These are phyloP conservation scores for Phytophthora sojae DNA, from an alignment of 352 stramenopile species.

Conservation along the genomic window DNA sequence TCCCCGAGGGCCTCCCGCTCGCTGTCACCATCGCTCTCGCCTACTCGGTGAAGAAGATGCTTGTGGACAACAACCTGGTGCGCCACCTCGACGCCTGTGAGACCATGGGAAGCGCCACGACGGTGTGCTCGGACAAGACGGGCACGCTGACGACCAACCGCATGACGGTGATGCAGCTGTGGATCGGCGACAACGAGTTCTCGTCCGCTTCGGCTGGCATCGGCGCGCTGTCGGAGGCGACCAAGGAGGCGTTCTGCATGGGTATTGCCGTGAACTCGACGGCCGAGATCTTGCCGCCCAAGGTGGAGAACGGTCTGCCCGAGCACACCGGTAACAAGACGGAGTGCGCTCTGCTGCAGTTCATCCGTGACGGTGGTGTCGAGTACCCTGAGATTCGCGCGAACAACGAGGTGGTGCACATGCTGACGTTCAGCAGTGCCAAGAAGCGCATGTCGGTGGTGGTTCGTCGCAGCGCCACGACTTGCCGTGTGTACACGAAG, in stretches of 20 bases:
- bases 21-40: slow-evolving; percentile 90
- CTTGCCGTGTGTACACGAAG: slow-evolving; percentile 68
- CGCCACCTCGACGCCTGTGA: neutral
- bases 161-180: slow-evolving; percentile 94
- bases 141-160: slow-evolving; percentile 98
- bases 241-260: slow-evolving; percentile 49
- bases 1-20: slow-evolving; percentile 96
- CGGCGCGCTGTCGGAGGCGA: slow-evolving; percentile 37
- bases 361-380: slow-evolving; percentile 56
- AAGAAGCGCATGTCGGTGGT: slow-evolving; percentile 83
- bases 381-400: slow-evolving; percentile 51
- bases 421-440: slow-evolving; percentile 71
- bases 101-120: slow-evolving; percentile 85
- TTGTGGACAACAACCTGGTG: neutral
- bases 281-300: slow-evolving; percentile 61
- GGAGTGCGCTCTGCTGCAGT: slow-evolving; percentile 68
- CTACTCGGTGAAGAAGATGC: slow-evolving; percentile 3
- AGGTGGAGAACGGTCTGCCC: slow-evolving; percentile 52
- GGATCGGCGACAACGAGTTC: slow-evolving; percentile 66
- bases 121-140: slow-evolving; percentile 95
- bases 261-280: slow-evolving; percentile 69
- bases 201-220: slow-evolving; percentile 38
- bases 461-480: slow-evolving; percentile 49
- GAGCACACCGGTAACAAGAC: slow-evolving; percentile 81
- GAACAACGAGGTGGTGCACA: slow-evolving; percentile 56